These are phyloP conservation scores for Aspergillus sp. DNA, from an alignment of 2,329 filamentous ascomycete genomes.

Conservation along the genomic window DNA sequence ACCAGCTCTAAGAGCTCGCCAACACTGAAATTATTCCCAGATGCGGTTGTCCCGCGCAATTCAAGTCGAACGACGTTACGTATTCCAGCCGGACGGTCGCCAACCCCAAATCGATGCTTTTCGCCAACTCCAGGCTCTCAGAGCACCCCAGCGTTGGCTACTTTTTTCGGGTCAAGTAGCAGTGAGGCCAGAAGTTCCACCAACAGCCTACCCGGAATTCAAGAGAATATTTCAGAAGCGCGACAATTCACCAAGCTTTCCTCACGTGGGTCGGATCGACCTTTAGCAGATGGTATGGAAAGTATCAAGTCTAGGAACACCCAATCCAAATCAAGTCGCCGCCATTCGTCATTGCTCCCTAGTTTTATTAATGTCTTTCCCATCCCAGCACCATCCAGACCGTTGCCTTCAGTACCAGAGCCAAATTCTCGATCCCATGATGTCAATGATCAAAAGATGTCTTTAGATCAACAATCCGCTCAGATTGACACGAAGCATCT, in stretches of 20 bases:
- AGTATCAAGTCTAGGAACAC: slow-evolving; percentile 4
- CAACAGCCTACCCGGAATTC: neutral
- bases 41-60: slow-evolving; percentile 30
- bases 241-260: neutral
- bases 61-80: slow-evolving; percentile 30
- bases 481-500: neutral
- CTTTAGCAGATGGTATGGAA: neutral
- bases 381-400: slow-evolving; percentile 35
- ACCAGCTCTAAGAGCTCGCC: slow-evolving; percentile 10
- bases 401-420: slow-evolving; percentile 35
- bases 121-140: slow-evolving; percentile 3
- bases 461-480: neutral
- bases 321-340: slow-evolving; percentile 13
- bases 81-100: slow-evolving; percentile 19
- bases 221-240: neutral
- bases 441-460: slow-evolving; percentile 6
- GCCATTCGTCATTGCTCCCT: slow-evolving; percentile 26
- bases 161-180: neutral
- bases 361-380: slow-evolving; percentile 33
- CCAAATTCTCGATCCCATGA: slow-evolving; percentile 10
- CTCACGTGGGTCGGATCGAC: neutral
- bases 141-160: neutral
- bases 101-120: slow-evolving; percentile 11
- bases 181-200: neutral
- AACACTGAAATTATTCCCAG: slow-evolving; percentile 34